Conservation (phyloP, 805 yeast species). For the Clavispora fructus region DNA sequence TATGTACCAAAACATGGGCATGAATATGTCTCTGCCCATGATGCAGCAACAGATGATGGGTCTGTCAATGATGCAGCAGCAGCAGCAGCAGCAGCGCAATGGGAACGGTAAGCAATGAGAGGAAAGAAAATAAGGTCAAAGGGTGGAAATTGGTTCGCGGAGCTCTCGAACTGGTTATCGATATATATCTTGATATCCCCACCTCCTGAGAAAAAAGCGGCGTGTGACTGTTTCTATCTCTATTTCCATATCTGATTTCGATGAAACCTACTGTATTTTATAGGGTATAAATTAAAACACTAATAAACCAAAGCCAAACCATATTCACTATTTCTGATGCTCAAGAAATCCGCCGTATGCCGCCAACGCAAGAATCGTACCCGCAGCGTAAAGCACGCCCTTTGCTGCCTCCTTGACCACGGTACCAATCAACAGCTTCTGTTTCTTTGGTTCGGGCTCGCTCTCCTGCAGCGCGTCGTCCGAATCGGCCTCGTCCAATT, state of each 20-base stretch:
- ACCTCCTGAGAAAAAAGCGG: too few relatives aligned
- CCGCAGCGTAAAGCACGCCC: slow-evolving; percentile 27
- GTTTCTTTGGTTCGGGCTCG: slow-evolving; percentile 10
- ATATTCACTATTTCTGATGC: neutral
- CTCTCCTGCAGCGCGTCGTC: slow-evolving; percentile 6
- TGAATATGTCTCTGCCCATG: slow-evolving; percentile 15
- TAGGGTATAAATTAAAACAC: neutral
- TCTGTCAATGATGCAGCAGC: slow-evolving; percentile 14
- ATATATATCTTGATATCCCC: too few relatives aligned
- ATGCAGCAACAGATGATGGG: slow-evolving; percentile 16
- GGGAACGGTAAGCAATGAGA: neutral
- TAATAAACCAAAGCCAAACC: neutral
- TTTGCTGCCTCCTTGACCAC: slow-evolving; percentile 27
- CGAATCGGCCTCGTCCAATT: slow-evolving; percentile 1
- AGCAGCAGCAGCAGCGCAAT: slow-evolving; percentile 4
- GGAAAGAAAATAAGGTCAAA: too few relatives aligned
- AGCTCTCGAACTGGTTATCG: too few relatives aligned
- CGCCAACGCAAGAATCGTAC: slow-evolving; percentile 32
- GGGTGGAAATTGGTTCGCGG: too few relatives aligned
- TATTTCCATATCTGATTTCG: too few relatives aligned
- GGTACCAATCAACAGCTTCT: slow-evolving; percentile 9
- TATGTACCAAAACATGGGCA: slow-evolving; percentile 8
- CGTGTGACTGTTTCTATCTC: too few relatives aligned
- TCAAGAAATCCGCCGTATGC: slow-evolving; percentile 26
- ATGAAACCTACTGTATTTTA: neutral